Percentiles rank a stretch among this genome's conserved stretches.
Evolutionary conservation across 345 rosid genomes (phyloP).

Genomic region (Citrus sp.): DNA sequence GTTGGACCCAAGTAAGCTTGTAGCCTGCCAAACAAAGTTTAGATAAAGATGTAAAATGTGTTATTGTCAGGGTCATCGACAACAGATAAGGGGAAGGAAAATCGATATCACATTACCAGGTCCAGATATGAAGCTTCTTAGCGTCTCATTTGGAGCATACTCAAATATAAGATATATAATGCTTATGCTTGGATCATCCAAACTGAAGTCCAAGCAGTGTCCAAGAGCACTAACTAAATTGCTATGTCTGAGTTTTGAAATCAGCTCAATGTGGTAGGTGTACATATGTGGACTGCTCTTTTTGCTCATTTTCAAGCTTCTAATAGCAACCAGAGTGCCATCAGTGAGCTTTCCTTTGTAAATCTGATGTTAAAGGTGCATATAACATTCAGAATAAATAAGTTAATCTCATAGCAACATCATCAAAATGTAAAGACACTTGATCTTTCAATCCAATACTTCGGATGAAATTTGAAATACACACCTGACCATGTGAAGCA

Average conservation of each 20-base stretch:
- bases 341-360: conserved; percentile 43
- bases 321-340: conserved; percentile 36
- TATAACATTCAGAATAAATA: neutral
- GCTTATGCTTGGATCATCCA: conserved; percentile 37
- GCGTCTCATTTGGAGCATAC: conserved; percentile 35
- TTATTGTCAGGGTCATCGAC: too few species aligned
- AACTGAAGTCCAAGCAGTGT: conserved; percentile 47
- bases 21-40: neutral
- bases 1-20: conserved; percentile 41
- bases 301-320: conserved; percentile 40
- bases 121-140: conserved; percentile 45
- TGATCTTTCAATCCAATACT: neutral
- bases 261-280: conserved; percentile 42
- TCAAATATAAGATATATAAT: conserved; percentile 47
- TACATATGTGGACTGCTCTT: conserved; percentile 30
- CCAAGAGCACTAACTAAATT: conserved; percentile 62
- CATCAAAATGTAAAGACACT: neutral
- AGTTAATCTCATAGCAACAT: neutral
- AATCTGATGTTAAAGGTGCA: conserved; percentile 27
- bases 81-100: neutral
- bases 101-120: neutral
- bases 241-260: conserved; percentile 56
- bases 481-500: conserved; percentile 37
- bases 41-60: too few species aligned
- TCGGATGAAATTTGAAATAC: neutral